Evolutionary conservation across 371 early-diverging fungal genomes (phyloP), one percentile per base, ranked within the genome.

Genomic region (Entomophthora muscae): DNA sequence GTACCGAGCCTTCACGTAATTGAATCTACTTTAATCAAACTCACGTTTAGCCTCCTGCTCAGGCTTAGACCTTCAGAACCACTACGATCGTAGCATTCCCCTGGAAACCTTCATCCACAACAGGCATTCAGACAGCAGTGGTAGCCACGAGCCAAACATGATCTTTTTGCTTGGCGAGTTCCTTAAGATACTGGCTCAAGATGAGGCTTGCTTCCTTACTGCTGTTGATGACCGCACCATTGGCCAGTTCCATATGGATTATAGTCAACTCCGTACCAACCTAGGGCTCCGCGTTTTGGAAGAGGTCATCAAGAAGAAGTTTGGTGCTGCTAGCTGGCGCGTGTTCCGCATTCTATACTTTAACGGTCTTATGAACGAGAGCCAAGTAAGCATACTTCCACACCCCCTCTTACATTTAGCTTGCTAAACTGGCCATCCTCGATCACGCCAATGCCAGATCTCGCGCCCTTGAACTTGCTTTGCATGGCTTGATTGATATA

Each of bases 281-380:
- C 71, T 91, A 73, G 80, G 79, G 63, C 72, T 78, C 53, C 69
- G 72, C 42, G 63, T 87, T 30, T 66, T 95, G 21, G 85, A 89
- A 68, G 71, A 75, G 0, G 69, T 88, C 22, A 69, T 92, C 2
- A 71, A 78, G 56, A 84, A 91, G 51, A 78, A 82, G 63, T 85
- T 80, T 70, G 93, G 95, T 32, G 68, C 75, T n/a, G 78, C 81
- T 7, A 81, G 83, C 55, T 71, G 81, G 66, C 78, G 91, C 53
- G 79, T 92, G 51, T 75, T 88, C 68, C 72, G 88, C 42, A 78
- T 92, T 58, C 68, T 94, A 69, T 70, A 78, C 54, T 80, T 82
- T 51, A 85, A 85, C 69, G 85, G 86, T 51, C 89, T 89, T 72
- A 71, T 92, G 65, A 90, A 90, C 64, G 95, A 94, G 65, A 85